Base-by-base conservation (phyloP, 768 basidiomycete genomes). In the Serendipita sp. region DNA sequence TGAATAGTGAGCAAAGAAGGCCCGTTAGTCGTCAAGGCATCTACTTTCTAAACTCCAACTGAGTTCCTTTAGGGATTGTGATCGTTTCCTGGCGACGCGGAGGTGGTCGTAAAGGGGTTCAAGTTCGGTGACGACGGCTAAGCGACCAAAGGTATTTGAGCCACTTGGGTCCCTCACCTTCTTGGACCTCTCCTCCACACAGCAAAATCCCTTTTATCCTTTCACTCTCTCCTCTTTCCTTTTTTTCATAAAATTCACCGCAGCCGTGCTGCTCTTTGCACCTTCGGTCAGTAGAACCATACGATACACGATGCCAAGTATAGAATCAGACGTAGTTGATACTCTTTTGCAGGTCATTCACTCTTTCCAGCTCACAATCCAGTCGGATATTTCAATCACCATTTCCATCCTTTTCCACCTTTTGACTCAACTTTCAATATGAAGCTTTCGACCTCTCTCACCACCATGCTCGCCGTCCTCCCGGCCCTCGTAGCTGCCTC, bases 181-280 rank as follows among this genome's bases (percentile, higher is more conserved):
- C 45, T 46, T 46, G 45, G 45, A 46, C 45, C 45, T 32, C 18
- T 51, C 48, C 48, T 51, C 48, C 18, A 16, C 56, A 60, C 56
- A 60, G 56, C 56, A 23, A 23, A 60, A 18, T 5, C 32, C 48
- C 32, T 52, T 52, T 32, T 23, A 7, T 52, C n/a, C 32, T 52
- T 32, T n/a, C 32, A 11, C 28, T 60, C 32, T 60, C 3, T 34
- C 56, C 32, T 38, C 56, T 8, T 4, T 30, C 32, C 1, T 52
- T 16, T 60, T 60, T 51, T 18, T n/a, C 36, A 23, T 38, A 5
- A 4, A 3, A 30, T 60, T 60, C 4, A 30, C 34, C 56, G 56
- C 56, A 60, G 56, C 56, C 56, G 56, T 60, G 56, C 56, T 60
- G 56, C 56, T 52, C 18, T 18, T 60, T 60, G 56, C 56, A 60